A percentile compares a stretch with the other conserved stretches of the same genome.
Evolutionary conservation across 495 filamentous ascomycete species (phyloP).

Genomic region (Neurospora intermedia): DNA sequence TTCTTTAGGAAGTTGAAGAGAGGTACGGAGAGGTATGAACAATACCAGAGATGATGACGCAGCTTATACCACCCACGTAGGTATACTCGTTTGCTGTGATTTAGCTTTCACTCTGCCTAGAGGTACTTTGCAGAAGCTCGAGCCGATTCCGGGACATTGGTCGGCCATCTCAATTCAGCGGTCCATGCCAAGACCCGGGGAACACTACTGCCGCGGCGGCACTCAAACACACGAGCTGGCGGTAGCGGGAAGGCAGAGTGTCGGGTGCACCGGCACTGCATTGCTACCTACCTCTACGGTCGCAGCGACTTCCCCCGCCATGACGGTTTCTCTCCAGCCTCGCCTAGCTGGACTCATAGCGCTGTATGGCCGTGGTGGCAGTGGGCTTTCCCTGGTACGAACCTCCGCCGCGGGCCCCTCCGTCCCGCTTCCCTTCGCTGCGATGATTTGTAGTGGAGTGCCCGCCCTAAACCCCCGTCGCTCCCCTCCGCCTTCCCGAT

Average conservation of each 20-base stretch:
- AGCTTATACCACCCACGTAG: no score
- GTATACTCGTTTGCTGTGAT: no score
- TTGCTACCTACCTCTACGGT: not conserved
- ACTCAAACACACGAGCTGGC: not conserved
- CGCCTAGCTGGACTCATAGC: slow-evolving; percentile 4
- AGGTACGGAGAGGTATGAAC: not conserved
- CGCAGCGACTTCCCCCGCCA: slow-evolving; percentile 4
- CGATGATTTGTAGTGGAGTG: not conserved
- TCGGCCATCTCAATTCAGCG: not conserved
- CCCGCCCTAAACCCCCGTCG: not conserved
- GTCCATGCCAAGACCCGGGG: not conserved
- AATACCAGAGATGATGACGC: not conserved
- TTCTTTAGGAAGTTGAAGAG: not conserved
- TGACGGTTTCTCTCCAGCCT: slow-evolving; percentile 3
- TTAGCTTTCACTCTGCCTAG: no score
- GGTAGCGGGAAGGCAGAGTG: not conserved
- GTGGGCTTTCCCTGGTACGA: not conserved
- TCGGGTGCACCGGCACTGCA: not conserved
- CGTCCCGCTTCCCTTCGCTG: not conserved
- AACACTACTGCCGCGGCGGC: not conserved
- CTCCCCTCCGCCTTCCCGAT: slow-evolving; percentile 1
- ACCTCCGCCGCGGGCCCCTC: not conserved
- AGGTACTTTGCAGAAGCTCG: no score
- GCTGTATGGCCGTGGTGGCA: slow-evolving; percentile 5
- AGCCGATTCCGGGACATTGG: no score